A percentile compares a stretch with the other conserved stretches of the same genome.
Evolutionary conservation across 2,329 filamentous ascomycete genomes (phyloP).

Genomic region (Microsporum ferrugineum): DNA sequence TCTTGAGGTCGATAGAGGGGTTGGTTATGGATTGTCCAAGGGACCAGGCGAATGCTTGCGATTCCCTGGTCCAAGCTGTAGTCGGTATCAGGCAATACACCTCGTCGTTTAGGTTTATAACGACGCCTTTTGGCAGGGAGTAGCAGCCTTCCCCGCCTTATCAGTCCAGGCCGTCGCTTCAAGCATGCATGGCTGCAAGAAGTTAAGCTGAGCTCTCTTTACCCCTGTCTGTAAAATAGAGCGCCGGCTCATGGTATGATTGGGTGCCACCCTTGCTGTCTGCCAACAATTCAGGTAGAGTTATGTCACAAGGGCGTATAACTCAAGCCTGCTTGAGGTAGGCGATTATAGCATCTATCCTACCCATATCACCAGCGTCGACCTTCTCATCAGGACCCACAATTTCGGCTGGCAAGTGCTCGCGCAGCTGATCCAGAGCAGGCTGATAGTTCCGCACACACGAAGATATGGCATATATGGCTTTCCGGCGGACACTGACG

Average conservation of each 20-base stretch:
- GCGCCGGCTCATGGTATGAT: background rate
- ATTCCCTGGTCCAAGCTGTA: too few relatives aligned
- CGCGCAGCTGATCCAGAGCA: conserved; percentile 52
- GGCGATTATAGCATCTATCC: conserved; percentile 60
- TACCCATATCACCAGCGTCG: conserved; percentile 81
- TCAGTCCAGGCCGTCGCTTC: too few relatives aligned
- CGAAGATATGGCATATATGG: conserved; percentile 77
- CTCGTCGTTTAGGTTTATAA: too few relatives aligned
- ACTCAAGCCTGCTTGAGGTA: background rate
- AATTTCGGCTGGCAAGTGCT: conserved; percentile 53
- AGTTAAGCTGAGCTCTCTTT: too few relatives aligned
- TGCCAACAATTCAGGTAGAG: background rate
- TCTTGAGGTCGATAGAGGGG: too few relatives aligned
- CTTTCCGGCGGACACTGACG: conserved; percentile 65
- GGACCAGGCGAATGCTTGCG: too few relatives aligned
- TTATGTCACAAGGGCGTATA: background rate
- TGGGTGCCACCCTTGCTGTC: background rate
- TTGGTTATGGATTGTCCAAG: too few relatives aligned
- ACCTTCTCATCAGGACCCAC: conserved; percentile 51
- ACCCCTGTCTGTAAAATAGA: too few relatives aligned
- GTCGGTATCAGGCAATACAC: too few relatives aligned
- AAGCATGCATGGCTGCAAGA: too few relatives aligned
- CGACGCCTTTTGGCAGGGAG: too few relatives aligned
- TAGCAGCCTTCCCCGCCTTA: too few relatives aligned
- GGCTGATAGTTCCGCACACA: conserved; percentile 83